Evolutionary conservation across 768 basidiomycete species (phyloP), one percentile per base, ranked within the genome.

Genomic region (Crassisporium funariophilum): DNA sequence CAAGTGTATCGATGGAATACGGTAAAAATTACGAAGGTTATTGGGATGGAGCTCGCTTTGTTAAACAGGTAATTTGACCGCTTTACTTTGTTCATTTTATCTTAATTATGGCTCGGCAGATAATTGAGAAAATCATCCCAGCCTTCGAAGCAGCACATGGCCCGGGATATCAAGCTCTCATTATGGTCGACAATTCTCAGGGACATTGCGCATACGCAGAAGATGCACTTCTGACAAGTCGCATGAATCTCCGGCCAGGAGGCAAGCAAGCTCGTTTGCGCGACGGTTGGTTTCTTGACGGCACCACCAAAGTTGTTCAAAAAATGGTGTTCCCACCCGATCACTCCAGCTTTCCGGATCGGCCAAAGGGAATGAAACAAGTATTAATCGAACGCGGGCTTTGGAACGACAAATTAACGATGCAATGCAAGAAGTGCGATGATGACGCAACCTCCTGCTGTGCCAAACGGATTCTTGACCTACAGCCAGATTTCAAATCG

Each of bases 11-110:
- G 10, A 41, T 72, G 6, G 67, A 74, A 39, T 74, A 75, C 60
- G 72, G 71, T 3, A 75, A 74, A 42, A 73, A 71, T 54, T 65
- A 75, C 48, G 64, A 74, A 6, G 71, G 73, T n/a, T 59, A 59
- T 42, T 59, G 56, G 54, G 55, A 22, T n/a, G 54, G 56, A 1
- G 56, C 53, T 38, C 24, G 53, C 4, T 60, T 60, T 50, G 50
- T 60, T 2, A 57, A 52, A 41, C 59, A 58, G 52, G 60, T 56
- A 8, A 24, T 29, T 37, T 10, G 13, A 16, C 4, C 24, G 41
- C 20, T 34, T 46, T 49, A 52, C 56, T 49, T 60, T 49, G 35
- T 44, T 36, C 24, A 15, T 4, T 44, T 20, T 31, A 39, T 34
- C 4, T 31, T 15, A 7, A 29, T 5, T 29, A 12, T 35, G 15